phyloP scores from a whole-genome alignment of 192 early-diverging fungal genomes.

The Backusella tarrabulga region DNA sequence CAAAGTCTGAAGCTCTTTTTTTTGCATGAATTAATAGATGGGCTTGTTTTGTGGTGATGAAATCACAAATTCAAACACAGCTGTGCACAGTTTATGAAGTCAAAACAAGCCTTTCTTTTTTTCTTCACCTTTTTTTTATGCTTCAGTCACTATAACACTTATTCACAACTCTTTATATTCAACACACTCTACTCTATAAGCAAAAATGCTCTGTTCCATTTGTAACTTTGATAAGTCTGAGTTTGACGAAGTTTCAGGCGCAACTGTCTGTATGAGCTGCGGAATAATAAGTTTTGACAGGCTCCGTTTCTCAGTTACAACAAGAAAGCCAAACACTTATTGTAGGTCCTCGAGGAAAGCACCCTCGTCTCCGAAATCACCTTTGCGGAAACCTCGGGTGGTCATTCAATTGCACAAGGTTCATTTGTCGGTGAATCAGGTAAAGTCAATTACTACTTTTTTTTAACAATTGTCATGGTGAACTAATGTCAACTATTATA shows the following conservation, averaged over 20 bases:
- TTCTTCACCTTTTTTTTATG: too few relatives aligned
- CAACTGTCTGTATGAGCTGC: conserved; percentile 25
- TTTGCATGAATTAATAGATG: too few relatives aligned
- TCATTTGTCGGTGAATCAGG: conserved; percentile 49
- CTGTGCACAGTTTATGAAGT: too few relatives aligned
- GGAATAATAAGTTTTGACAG: conserved; percentile 13
- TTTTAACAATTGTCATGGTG: too few relatives aligned
- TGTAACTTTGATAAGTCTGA: conserved; percentile 31
- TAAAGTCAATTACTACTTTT: background rate
- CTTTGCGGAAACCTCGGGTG: conserved; percentile 83
- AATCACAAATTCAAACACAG: too few relatives aligned
- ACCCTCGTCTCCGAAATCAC: conserved; percentile 89
- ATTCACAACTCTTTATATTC: too few relatives aligned
- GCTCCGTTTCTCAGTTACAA: too few relatives aligned
- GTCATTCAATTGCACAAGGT: conserved; percentile 80
- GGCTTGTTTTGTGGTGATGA: too few relatives aligned
- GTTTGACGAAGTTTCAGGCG: conserved; percentile 18
- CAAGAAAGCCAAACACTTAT: too few relatives aligned
- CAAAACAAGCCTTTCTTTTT: too few relatives aligned
- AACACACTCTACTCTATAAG: background rate
- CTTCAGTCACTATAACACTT: too few relatives aligned
- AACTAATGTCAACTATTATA: background rate
- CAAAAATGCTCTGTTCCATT: conserved; percentile 20
- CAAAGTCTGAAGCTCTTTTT: too few relatives aligned
- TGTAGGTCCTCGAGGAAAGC: conserved; percentile 89